These are phyloP conservation scores for Pseudonitzschia multiseries DNA, from an alignment of 108 stramenopile genomes.

Conservation along the genomic window DNA sequence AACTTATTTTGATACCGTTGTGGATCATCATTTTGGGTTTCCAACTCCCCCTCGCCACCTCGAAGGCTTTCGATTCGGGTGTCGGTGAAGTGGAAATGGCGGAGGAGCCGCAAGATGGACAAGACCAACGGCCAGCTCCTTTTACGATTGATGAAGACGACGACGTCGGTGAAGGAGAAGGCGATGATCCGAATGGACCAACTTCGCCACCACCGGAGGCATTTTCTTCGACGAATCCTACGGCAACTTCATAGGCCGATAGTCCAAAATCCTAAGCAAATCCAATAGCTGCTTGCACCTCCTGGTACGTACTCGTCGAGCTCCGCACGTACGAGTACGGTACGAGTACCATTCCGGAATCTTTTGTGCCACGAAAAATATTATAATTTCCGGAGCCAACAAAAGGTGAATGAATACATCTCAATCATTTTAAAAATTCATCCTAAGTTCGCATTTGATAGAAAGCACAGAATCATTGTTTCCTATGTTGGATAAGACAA, in stretches of 20 bases:
- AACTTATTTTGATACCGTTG: conserved; percentile 30
- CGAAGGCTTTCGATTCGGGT: conserved; percentile 9
- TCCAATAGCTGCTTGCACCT: no score
- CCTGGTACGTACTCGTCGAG: no score
- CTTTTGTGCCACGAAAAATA: no score
- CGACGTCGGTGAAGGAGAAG: background rate
- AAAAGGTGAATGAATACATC: no score
- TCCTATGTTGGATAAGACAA: no score
- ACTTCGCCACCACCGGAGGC: conserved; percentile 26
- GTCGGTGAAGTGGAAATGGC: background rate
- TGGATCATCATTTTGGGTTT: conserved; percentile 36
- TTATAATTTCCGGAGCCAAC: no score
- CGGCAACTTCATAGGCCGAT: background rate
- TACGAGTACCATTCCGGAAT: no score
- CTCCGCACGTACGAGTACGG: no score
- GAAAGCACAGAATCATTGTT: no score
- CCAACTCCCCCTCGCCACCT: conserved; percentile 15
- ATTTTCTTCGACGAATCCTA: conserved; percentile 3
- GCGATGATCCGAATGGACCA: background rate
- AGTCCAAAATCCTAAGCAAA: background rate
- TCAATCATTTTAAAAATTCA: no score
- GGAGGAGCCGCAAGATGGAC: background rate
- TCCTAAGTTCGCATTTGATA: no score
- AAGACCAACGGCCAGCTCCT: background rate
- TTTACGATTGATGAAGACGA: conserved; percentile 29